A percentile compares a stretch with the other conserved stretches of the same genome.
phyloP scores from a whole-genome alignment of 768 basidiomycete genomes.

The Lepiota venenata region DNA sequence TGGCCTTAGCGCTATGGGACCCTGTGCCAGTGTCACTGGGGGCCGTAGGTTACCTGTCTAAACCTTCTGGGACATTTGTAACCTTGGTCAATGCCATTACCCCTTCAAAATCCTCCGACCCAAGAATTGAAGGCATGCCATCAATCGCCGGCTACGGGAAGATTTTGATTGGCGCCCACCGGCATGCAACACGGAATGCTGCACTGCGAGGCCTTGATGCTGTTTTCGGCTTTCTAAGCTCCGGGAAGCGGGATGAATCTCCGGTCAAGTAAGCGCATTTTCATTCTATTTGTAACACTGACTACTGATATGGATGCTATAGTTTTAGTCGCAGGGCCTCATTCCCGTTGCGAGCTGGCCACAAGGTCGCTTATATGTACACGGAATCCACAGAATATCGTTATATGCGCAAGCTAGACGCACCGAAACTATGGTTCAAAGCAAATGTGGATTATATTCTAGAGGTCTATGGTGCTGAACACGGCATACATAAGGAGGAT shows the following conservation, averaged over 20 bases:
- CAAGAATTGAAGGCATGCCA: conserved; percentile 43
- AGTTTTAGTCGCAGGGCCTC: conserved; percentile 51
- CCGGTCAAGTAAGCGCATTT: conserved; percentile 27
- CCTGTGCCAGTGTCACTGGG: conserved; percentile 64
- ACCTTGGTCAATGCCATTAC: conserved; percentile 71
- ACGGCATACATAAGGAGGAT: conserved; percentile 56
- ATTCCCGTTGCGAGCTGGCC: conserved; percentile 59
- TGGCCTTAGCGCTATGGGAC: conserved; percentile 69
- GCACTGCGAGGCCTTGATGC: conserved; percentile 49
- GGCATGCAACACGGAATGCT: conserved; percentile 55
- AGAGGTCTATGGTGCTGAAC: conserved; percentile 44
- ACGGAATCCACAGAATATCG: conserved; percentile 69
- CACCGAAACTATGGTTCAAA: conserved; percentile 72
- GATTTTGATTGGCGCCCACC: conserved; percentile 43
- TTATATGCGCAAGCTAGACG: conserved; percentile 59
- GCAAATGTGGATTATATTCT: conserved; percentile 64
- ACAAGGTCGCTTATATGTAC: conserved; percentile 63
- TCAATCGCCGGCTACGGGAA: conserved; percentile 64
- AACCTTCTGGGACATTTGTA: conserved; percentile 64
- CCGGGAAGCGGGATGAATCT: conserved; percentile 28
- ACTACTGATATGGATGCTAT: conserved; percentile 23
- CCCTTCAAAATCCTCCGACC: conserved; percentile 43
- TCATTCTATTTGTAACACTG: background rate
- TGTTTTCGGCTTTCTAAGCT: conserved; percentile 38
- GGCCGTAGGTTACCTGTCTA: conserved; percentile 75